Evolutionary conservation across 2,329 filamentous ascomycete genomes (phyloP).

Genomic region (Penicillium paneum): DNA sequence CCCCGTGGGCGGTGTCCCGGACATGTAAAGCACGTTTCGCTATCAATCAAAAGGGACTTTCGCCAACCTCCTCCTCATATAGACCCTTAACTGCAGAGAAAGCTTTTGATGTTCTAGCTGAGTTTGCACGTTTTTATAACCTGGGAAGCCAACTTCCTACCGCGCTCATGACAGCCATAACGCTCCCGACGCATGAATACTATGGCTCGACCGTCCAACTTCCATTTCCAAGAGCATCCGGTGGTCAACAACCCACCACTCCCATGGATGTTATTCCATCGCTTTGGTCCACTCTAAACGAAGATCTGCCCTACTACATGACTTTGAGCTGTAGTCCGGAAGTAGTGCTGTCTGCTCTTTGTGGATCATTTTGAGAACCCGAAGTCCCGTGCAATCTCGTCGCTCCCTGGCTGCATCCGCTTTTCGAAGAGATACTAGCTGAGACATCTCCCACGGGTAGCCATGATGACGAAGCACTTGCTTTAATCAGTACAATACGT

Average conservation of each 20-base stretch:
- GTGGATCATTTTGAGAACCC: conserved; percentile 17
- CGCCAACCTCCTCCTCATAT: not conserved
- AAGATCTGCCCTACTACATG: conserved; percentile 12
- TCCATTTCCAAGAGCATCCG: conserved; percentile 2
- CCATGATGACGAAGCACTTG: conserved; percentile 6
- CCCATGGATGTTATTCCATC: not conserved
- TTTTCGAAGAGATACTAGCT: conserved; percentile 9
- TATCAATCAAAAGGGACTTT: not conserved
- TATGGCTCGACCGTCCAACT: conserved; percentile 9
- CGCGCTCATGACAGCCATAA: conserved; percentile 15
- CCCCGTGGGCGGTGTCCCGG: conserved; percentile 13
- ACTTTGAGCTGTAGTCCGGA: conserved; percentile 17
- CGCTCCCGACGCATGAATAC: conserved; percentile 11
- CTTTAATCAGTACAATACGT: conserved; percentile 12
- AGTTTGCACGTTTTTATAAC: conserved; percentile 10
- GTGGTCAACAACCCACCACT: not conserved
- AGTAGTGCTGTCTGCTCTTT: conserved; percentile 12
- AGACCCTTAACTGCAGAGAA: conserved; percentile 6
- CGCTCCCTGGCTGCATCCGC: conserved; percentile 17
- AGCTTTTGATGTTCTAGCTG: conserved; percentile 11
- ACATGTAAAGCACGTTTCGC: conserved; percentile 2
- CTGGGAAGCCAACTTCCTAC: conserved; percentile 15
- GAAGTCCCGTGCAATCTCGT: conserved; percentile 18
- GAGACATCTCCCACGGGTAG: not conserved
- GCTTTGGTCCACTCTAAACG: not conserved